These are phyloP conservation scores for Paramecium caudatum DNA, from an alignment of 73 alveolate species.

Conservation along the genomic window DNA sequence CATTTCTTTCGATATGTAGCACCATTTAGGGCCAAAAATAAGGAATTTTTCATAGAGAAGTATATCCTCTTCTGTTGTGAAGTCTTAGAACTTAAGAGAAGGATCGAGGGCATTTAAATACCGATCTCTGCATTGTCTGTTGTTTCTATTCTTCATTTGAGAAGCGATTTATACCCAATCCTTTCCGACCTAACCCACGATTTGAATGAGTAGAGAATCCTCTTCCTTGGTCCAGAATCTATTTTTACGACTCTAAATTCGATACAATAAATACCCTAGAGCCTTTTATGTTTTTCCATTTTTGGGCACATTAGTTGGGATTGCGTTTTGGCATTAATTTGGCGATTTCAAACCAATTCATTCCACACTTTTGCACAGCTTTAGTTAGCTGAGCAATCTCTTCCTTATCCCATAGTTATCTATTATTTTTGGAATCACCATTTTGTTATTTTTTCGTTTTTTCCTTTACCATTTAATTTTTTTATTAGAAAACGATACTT, in stretches of 20 bases:
- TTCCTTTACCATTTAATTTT: too few species aligned
- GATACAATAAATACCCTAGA: neutral
- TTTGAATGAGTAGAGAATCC: neutral
- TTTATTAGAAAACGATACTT: too few species aligned
- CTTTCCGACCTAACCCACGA: neutral
- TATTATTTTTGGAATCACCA: too few species aligned
- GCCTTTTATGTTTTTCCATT: constrained; percentile 9
- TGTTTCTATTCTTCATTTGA: neutral
- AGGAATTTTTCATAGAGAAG: neutral
- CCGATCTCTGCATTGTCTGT: neutral
- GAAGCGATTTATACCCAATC: neutral
- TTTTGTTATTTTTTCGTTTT: too few species aligned
- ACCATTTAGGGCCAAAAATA: neutral
- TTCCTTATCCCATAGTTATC: too few species aligned
- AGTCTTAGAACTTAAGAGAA: neutral
- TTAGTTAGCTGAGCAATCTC: too few species aligned
- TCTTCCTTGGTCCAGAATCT: neutral
- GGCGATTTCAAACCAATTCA: constrained; percentile 32
- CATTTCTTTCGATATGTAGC: neutral
- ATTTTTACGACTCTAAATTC: neutral
- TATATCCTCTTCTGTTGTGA: neutral
- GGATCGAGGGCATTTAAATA: constrained; percentile 35
- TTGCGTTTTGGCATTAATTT: neutral
- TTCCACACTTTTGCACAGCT: too few species aligned
- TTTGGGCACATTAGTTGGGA: constrained; percentile 27